Conservation (phyloP, 768 basidiomycete species). For the Auricularia sp. region DNA sequence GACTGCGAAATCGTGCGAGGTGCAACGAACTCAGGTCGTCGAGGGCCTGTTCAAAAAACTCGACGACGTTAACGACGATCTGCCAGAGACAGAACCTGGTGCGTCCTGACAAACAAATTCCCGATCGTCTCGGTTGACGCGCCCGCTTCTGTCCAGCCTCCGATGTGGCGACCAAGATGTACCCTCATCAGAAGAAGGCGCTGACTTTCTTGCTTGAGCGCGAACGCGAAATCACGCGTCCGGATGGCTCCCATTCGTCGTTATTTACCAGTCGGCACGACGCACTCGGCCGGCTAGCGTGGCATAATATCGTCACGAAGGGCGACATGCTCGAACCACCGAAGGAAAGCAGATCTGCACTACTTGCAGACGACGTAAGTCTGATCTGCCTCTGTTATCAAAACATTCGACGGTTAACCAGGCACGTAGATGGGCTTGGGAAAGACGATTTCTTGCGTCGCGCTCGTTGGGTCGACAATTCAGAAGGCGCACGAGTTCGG, state of each 20-base stretch:
- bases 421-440: constrained; percentile 84
- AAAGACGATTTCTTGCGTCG: constrained; percentile 93
- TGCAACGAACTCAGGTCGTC: constrained; percentile 77
- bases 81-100: constrained; percentile 81
- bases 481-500: constrained; percentile 58
- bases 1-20: constrained; percentile 71
- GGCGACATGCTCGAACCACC: constrained; percentile 61
- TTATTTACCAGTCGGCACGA: constrained; percentile 53
- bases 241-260: constrained; percentile 55
- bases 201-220: constrained; percentile 90
- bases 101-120: constrained; percentile 21
- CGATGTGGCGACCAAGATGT: constrained; percentile 76
- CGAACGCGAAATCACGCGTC: constrained; percentile 48
- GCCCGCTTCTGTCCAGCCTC: constrained; percentile 27
- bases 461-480: constrained; percentile 83
- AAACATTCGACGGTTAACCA: constrained; percentile 8
- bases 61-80: constrained; percentile 68
- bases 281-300: constrained; percentile 18
- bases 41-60: constrained; percentile 89
- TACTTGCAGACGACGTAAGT: constrained; percentile 93
- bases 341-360: constrained; percentile 70
- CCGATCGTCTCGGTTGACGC: constrained; percentile 8
- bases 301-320: constrained; percentile 86
- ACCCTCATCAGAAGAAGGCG: constrained; percentile 98
- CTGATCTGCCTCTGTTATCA: constrained; percentile 8